Evolutionary conservation across 2,329 filamentous ascomycete species (phyloP), one percentile per base, ranked within the genome.

Genomic region (Pseudogymnoascus sp.): DNA sequence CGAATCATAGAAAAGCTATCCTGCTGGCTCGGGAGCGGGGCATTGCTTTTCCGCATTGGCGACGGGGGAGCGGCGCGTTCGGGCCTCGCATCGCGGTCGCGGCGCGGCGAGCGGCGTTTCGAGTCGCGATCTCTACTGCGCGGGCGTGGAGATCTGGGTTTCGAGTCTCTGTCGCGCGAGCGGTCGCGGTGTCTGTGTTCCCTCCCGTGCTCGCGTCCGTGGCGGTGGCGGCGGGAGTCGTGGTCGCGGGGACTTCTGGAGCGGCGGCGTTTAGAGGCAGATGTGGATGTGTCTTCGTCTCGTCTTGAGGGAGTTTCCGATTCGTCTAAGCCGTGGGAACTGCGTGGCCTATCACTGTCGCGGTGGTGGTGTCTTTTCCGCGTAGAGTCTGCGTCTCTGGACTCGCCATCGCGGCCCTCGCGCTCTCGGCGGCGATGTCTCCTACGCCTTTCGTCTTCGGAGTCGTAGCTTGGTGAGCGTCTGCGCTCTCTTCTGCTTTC

Each of bases 11-110:
- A 83, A 66, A 86, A 87, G 0, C 83, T 83, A 66, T 80, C 80
- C 39, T 77, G 77, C 68, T 87, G 85, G 0, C 83, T 84, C 1
- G 84, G 84, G 9, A 87, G 73, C 0, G 85, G 83, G 0, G 81
- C 82, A 31, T 68, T 68, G 35, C 59, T 67, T 58, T 67, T 72
- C 31, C 68, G 67, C 60, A 59, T 37, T 15, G 68, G 67, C 39
- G 60, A 63, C 21, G 64, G 63, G 37, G 68, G 68, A 12, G 62
- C 65, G 55, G 69, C 68, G 61, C 65, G 64, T 5, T 62, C 64
- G 18, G 62, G 61, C 58, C 61, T 65, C 21, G 45, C 10, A 36
- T 68, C 64, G 58, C 62, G 63, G 10, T 65, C 65, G 10, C 52
- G 60, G 25, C 64, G 63, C 36, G 65, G 65, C 25, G 70, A 72